A percentile compares a stretch with the other conserved stretches of the same genome.
phyloP scores from a whole-genome alignment of 2,329 filamentous ascomycete genomes.

The Chaetomium sp. region DNA sequence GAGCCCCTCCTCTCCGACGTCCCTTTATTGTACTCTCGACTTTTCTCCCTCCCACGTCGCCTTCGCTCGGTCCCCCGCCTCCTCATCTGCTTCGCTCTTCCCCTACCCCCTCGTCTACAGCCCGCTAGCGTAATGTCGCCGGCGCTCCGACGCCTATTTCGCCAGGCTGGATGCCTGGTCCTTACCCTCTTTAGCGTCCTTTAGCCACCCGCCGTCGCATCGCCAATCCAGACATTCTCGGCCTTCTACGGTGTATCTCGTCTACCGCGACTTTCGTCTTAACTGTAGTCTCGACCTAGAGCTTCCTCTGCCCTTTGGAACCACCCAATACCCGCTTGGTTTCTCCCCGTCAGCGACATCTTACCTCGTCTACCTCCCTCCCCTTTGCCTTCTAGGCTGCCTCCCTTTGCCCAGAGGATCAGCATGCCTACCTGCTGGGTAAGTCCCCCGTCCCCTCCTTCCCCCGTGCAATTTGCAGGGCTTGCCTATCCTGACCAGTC shows the following conservation, averaged over 20 bases:
- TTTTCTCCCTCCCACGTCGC: conserved; percentile 2
- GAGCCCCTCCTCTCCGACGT: background rate
- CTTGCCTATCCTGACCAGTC: conserved; percentile 9
- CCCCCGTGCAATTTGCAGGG: conserved; percentile 7
- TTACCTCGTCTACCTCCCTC: background rate
- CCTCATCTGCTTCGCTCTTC: background rate
- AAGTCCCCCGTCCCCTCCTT: conserved; percentile 1
- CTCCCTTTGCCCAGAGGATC: conserved; percentile 4
- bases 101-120: conserved; percentile 1
- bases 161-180: conserved; percentile 2
- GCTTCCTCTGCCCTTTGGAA: too few species aligned
- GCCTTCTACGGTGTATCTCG: conserved; percentile 2
- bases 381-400: conserved; percentile 1
- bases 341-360: too few species aligned
- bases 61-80: conserved; percentile 1
- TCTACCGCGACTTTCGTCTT: conserved; percentile 2
- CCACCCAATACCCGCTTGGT: too few species aligned
- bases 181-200: conserved; percentile 3
- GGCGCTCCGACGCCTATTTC: background rate
- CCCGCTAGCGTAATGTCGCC: background rate
- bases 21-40: background rate
- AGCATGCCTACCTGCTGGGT: conserved; percentile 5
- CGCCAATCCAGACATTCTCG: conserved; percentile 1
- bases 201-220: conserved; percentile 2
- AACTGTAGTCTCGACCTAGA: too few species aligned